phyloP scores from a whole-genome alignment of 192 early-diverging fungal species.

The Umbelopsis isabellina region DNA sequence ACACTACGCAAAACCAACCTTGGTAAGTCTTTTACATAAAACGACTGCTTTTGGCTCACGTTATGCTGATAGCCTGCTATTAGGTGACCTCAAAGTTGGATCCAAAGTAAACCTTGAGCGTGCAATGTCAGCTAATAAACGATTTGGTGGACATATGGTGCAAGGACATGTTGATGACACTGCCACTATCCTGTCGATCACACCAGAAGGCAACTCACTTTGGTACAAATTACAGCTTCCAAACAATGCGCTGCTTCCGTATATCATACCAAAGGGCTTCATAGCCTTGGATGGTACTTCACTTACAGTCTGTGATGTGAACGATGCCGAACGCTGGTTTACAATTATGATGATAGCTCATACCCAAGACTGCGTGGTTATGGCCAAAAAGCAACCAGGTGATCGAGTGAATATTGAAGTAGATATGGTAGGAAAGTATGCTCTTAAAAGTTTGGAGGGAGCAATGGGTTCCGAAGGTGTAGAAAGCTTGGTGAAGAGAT shows the following conservation, averaged over 20 bases:
- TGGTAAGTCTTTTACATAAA: conserved; percentile 46
- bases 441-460: conserved; percentile 71
- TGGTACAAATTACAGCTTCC: conserved; percentile 70
- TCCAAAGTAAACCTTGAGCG: conserved; percentile 92
- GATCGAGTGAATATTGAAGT: conserved; percentile 93
- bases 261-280: conserved; percentile 96
- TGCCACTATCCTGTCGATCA: conserved; percentile 70
- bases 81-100: conserved; percentile 76
- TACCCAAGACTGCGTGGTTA: conserved; percentile 83
- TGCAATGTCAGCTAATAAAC: conserved; percentile 82
- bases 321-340: conserved; percentile 75
- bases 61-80: background rate
- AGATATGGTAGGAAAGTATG: conserved; percentile 97
- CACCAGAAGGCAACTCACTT: conserved; percentile 88
- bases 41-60: conserved; percentile 4
- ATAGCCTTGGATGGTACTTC: conserved; percentile 94
- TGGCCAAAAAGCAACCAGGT: conserved; percentile 72
- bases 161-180: conserved; percentile 95
- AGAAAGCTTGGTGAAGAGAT: conserved; percentile 34
- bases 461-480: conserved; percentile 62
- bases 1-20: conserved; percentile 92
- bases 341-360: conserved; percentile 96
- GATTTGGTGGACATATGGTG: conserved; percentile 98
- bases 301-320: conserved; percentile 90
- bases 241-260: conserved; percentile 67